Evolutionary conservation across 768 basidiomycete species (phyloP).

Genomic region (Russula earlei): DNA sequence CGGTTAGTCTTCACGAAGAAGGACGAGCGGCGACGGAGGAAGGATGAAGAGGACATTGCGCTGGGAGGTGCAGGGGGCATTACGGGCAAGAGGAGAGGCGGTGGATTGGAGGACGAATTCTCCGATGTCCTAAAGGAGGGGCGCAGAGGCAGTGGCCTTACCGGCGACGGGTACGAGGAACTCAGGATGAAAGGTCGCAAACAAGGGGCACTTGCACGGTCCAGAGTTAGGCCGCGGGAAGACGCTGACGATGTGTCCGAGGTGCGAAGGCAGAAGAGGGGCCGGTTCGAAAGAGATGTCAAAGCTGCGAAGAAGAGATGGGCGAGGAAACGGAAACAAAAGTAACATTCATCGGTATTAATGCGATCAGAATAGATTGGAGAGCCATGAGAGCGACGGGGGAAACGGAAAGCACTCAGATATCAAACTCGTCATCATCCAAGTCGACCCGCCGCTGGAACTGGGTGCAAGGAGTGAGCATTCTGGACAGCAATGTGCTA

Average conservation of each 20-base stretch:
- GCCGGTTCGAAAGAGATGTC: slow-evolving; percentile 37
- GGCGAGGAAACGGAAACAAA: slow-evolving; percentile 8
- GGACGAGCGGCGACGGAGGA: slow-evolving; percentile 56
- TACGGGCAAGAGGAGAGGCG: slow-evolving; percentile 46
- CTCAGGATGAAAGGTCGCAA: slow-evolving; percentile 62
- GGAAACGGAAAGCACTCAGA: slow-evolving; percentile 16
- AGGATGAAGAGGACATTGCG: slow-evolving; percentile 83
- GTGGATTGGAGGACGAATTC: slow-evolving; percentile 79
- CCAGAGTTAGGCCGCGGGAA: slow-evolving; percentile 33
- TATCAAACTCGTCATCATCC: slow-evolving; percentile 28
- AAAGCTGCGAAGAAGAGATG: slow-evolving; percentile 29
- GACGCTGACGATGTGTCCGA: slow-evolving; percentile 25
- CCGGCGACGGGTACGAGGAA: slow-evolving; percentile 75
- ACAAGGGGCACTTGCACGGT: slow-evolving; percentile 47
- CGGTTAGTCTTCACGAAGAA: slow-evolving; percentile 86
- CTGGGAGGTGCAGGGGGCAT: slow-evolving; percentile 56
- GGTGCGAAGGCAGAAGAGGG: slow-evolving; percentile 31
- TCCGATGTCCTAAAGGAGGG: slow-evolving; percentile 64
- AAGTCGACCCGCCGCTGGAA: slow-evolving; percentile 23
- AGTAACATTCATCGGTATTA: slow-evolving; percentile 6
- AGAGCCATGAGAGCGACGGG: not conserved
- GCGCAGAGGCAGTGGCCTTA: slow-evolving; percentile 31
- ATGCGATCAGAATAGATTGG: no score
- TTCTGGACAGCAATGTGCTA: not conserved
- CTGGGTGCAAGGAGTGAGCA: not conserved